A percentile compares a stretch with the other conserved stretches of the same genome.
Evolutionary conservation across 495 filamentous ascomycete genomes (phyloP).

Genomic region (Barbatosphaeria neglecta): DNA sequence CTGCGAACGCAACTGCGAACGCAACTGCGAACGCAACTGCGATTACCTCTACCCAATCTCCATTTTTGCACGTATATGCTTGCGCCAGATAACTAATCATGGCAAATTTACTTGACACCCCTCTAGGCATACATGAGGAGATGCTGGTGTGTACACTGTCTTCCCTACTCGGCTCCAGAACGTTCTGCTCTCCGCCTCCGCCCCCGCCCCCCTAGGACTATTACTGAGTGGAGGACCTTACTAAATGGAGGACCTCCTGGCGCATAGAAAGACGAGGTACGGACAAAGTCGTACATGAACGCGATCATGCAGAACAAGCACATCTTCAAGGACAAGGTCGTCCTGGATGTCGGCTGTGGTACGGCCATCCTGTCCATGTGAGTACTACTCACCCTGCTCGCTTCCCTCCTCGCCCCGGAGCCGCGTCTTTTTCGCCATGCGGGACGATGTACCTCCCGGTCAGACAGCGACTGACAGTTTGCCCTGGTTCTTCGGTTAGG

Average conservation of each 20-base stretch:
- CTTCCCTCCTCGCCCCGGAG: too few species aligned
- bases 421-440: too few species aligned
- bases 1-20: too few species aligned
- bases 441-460: not conserved
- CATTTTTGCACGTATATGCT: too few species aligned
- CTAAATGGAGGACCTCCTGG: slow-evolving; percentile 8
- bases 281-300: slow-evolving; percentile 90
- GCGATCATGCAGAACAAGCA: slow-evolving; percentile 91
- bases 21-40: too few species aligned
- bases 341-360: slow-evolving; percentile 88
- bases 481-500: slow-evolving; percentile 19
- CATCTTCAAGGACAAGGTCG: slow-evolving; percentile 79
- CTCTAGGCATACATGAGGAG: slow-evolving; percentile 84
- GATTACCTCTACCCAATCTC: too few species aligned
- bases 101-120: slow-evolving; percentile 3
- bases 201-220: too few species aligned
- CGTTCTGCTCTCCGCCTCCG: slow-evolving; percentile 5
- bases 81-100: too few species aligned
- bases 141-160: slow-evolving; percentile 67
- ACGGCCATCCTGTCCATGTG: slow-evolving; percentile 86
- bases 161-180: slow-evolving; percentile 3
- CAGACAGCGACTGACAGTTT: not conserved
- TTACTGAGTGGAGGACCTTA: slow-evolving; percentile 9
- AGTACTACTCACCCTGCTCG: slow-evolving; percentile 2
- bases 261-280: slow-evolving; percentile 88